Conservation (phyloP, 139 green algal genomes). For the Chlamydomonas applanata region DNA sequence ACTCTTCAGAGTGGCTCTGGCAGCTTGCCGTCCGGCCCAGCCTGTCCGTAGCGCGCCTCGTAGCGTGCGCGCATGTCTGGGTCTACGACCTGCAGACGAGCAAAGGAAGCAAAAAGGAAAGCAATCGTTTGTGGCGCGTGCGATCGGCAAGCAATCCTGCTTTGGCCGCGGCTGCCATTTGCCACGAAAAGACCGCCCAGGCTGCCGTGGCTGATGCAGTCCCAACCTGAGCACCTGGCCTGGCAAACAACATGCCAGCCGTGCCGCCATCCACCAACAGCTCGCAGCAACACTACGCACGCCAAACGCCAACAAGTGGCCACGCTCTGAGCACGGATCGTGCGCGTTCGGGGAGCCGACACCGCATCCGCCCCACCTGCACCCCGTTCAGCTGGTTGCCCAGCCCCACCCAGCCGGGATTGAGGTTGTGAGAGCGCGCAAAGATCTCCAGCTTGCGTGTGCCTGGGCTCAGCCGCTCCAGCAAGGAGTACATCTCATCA, state of each 20-base stretch:
- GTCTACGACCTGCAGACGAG: slow-evolving; percentile 5
- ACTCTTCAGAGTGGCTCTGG: not conserved
- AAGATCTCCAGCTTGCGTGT: slow-evolving; percentile 75
- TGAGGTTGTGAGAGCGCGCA: slow-evolving; percentile 70
- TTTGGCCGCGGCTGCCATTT: not conserved
- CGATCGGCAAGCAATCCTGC: not conserved
- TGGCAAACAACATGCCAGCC: not conserved
- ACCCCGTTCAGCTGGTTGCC: slow-evolving; percentile 74
- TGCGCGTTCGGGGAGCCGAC: no score
- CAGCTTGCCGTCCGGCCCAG: slow-evolving; percentile 3
- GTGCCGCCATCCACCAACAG: not conserved
- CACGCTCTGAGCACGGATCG: not conserved
- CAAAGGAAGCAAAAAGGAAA: not conserved
- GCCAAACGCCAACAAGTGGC: not conserved
- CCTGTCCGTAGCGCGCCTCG: not conserved
- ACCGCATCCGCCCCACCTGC: not conserved
- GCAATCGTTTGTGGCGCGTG: no score
- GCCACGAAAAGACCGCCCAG: not conserved
- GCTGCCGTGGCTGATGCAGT: not conserved
- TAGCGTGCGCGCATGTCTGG: slow-evolving; percentile 13
- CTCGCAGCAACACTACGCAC: no score
- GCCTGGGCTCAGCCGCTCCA: slow-evolving; percentile 77
- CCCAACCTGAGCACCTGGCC: not conserved
- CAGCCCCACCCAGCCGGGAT: slow-evolving; percentile 78
- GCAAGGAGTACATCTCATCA: slow-evolving; percentile 84